Evolutionary conservation across 495 filamentous ascomycete genomes (phyloP).

Genomic region (Antarctomyces pellizariae): DNA sequence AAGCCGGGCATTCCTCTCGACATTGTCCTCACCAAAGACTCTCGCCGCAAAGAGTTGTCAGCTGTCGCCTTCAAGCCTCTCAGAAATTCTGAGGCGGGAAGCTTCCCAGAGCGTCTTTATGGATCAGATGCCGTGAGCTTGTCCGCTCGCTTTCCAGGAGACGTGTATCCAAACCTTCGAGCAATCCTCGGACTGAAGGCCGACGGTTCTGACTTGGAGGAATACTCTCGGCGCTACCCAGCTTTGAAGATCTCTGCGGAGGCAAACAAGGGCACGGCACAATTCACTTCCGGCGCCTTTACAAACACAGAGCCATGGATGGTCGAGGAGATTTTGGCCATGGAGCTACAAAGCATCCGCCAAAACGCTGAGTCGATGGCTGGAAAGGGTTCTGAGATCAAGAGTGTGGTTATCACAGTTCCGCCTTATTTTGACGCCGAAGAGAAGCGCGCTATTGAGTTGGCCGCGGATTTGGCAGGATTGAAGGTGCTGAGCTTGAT

Average conservation of each 20-base stretch:
- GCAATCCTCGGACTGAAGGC: constrained; percentile 50
- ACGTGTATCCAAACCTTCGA: constrained; percentile 89
- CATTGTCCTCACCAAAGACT: constrained; percentile 97
- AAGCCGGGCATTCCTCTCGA: constrained; percentile 97
- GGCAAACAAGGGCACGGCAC: constrained; percentile 42
- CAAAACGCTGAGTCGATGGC: constrained; percentile 69
- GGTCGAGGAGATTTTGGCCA: constrained; percentile 86
- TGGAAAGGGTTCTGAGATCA: constrained; percentile 48
- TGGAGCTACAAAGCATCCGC: constrained; percentile 80
- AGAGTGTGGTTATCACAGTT: constrained; percentile 71
- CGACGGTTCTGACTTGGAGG: constrained; percentile 33
- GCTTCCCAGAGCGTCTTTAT: constrained; percentile 75
- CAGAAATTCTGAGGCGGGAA: constrained; percentile 28
- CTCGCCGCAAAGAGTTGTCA: constrained; percentile 80
- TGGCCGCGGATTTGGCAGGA: constrained; percentile 72
- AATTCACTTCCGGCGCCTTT: constrained; percentile 54
- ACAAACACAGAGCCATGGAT: constrained; percentile 47
- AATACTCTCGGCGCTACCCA: constrained; percentile 51
- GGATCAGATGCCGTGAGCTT: constrained; percentile 80
- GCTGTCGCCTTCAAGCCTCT: constrained; percentile 85
- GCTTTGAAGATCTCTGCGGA: constrained; percentile 31
- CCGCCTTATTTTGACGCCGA: constrained; percentile 79
- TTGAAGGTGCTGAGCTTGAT: constrained; percentile 65
- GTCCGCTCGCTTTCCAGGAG: constrained; percentile 65
- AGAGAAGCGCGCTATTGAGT: constrained; percentile 59